phyloP scores from a whole-genome alignment of 2,329 filamentous ascomycete species.

The Lithohypha guttulata region DNA sequence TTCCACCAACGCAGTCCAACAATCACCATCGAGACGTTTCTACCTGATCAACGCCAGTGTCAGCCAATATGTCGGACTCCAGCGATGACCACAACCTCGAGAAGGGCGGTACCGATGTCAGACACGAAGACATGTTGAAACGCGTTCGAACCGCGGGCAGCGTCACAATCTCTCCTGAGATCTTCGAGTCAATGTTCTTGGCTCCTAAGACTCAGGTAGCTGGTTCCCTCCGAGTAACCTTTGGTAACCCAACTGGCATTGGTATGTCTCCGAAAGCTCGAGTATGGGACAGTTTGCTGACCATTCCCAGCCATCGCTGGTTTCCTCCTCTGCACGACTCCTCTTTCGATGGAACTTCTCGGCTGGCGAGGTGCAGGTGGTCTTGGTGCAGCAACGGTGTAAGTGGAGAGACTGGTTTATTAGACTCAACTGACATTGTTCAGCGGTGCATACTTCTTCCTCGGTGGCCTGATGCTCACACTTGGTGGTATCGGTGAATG shows the following conservation, averaged over 20 bases:
- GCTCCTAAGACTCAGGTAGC: slow-evolving; percentile 20
- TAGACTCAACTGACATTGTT: slow-evolving; percentile 17
- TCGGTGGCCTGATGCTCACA: slow-evolving; percentile 24
- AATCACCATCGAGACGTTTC: too few relatives aligned
- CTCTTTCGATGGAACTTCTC: slow-evolving; percentile 45
- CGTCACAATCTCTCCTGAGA: slow-evolving; percentile 22
- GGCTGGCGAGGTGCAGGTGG: slow-evolving; percentile 49
- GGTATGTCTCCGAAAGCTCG: slow-evolving; percentile 20
- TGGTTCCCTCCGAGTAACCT: slow-evolving; percentile 16
- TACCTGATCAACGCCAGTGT: too few relatives aligned
- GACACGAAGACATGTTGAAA: not conserved
- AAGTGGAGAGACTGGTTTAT: slow-evolving; percentile 8
- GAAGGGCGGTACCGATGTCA: too few relatives aligned
- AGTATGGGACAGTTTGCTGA: not conserved
- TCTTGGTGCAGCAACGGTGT: slow-evolving; percentile 35
- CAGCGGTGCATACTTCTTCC: slow-evolving; percentile 17
- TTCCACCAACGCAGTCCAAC: too few relatives aligned
- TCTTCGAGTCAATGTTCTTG: slow-evolving; percentile 25
- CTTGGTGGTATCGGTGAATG: slow-evolving; percentile 25
- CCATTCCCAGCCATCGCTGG: slow-evolving; percentile 8
- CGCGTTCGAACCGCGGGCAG: slow-evolving; percentile 11
- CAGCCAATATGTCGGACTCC: too few relatives aligned
- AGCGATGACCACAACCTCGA: too few relatives aligned
- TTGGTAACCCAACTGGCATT: slow-evolving; percentile 22
- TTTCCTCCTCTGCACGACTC: slow-evolving; percentile 39